These are phyloP conservation scores for Ustanciosporium gigantosporum DNA, from an alignment of 1,284 basidiomycete species.

Conservation along the genomic window DNA sequence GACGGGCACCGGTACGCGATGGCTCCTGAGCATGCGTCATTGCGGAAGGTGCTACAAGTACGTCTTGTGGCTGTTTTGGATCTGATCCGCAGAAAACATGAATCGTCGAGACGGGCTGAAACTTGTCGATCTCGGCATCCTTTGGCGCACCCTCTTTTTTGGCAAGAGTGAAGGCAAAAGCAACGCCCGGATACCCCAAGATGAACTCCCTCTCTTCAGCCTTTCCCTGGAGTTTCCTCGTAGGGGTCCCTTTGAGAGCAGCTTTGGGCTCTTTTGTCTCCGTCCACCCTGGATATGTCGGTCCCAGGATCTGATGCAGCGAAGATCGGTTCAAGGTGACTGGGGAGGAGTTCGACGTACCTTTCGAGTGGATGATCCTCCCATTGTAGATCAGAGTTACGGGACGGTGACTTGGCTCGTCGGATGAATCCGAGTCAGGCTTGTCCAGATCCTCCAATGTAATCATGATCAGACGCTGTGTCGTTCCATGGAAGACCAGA, in stretches of 20 bases:
- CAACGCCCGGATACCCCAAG: conserved; percentile 35
- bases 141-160: conserved; percentile 8
- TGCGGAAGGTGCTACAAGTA: conserved; percentile 9
- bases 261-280: conserved; percentile 3
- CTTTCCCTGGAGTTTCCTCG: background rate
- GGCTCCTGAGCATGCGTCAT: background rate
- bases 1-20: background rate
- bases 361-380: conserved; percentile 22
- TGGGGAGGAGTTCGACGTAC: conserved; percentile 2
- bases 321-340: conserved; percentile 33
- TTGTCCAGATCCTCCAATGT: conserved; percentile 29
- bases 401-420: conserved; percentile 23
- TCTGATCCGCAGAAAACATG: conserved; percentile 32
- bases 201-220: conserved; percentile 23
- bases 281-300: conserved; percentile 32
- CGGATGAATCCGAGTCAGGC: background rate
- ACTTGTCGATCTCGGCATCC: conserved; percentile 24
- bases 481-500: conserved; percentile 27
- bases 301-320: conserved; percentile 36
- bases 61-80: conserved; percentile 22
- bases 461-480: conserved; percentile 34
- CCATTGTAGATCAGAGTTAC: conserved; percentile 33
- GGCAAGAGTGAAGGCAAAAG: conserved; percentile 31
- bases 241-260: conserved; percentile 4
- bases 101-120: conserved; percentile 28